Evolutionary conservation across 768 basidiomycete species (phyloP), one percentile per base, ranked within the genome.

Genomic region (Russula compacta): DNA sequence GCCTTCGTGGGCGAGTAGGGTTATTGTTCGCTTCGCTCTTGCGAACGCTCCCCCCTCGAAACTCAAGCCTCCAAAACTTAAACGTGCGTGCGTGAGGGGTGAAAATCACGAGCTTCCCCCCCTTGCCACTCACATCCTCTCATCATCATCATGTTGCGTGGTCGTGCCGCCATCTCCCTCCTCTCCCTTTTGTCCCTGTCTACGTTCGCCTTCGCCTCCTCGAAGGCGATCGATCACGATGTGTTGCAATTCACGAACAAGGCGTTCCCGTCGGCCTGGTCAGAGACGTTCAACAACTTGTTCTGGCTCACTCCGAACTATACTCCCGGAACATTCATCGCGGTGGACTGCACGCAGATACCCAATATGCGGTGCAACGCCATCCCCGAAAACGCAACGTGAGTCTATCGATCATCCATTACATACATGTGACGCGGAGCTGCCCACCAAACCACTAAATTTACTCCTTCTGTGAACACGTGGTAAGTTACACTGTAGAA

Each of bases 221-320:
- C 47, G 19, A 48, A 5, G 48, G 17, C 29, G 39, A 51, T 50
- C 39, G 48, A 60, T 21, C 60, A 56, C 12, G 60, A 60, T 7
- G 60, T 60, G 17, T 40, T 60, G 33, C 60, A 60, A 24, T 60
- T 53, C n/a, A 56, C 60, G 21, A 60, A 53, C 19, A 60, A 60
- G 42, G 60, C 53, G 1, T 60, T 56, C 42, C 50, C 60, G 19
- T 55, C 53, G 0, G 44, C 60, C 47, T 60, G 60, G 60, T 60
- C 40, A 32, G 60, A 56, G 42, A 44, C 40, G 39, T 60, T 56
- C 54, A 60, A 60, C 48, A 49, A 44, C 1, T 6, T 60, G 21
- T 21, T 50, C 19, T 53, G 59, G 15, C 53, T 60, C 47, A 60
- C 53, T 4, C 39, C 59, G 11, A 60, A 60, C 15, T 60, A 60